Evolutionary conservation across 2,329 filamentous ascomycete genomes (phyloP).

Genomic region (Fusarium sp.): DNA sequence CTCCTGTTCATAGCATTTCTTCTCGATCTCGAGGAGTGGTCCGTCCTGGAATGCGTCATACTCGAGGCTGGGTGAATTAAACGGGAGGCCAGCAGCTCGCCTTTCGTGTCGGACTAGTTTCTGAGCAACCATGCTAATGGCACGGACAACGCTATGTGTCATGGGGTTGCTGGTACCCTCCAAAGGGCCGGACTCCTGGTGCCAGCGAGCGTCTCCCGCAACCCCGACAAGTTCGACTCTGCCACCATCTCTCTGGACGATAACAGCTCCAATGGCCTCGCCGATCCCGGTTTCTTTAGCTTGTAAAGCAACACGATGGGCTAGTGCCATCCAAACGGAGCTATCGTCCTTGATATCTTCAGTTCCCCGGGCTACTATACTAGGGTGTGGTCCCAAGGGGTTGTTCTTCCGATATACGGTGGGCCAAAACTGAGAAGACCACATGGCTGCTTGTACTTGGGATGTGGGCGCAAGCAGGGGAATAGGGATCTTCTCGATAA

Average conservation of each 20-base stretch:
- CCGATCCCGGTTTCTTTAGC: conserved; percentile 70
- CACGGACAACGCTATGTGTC: conserved; percentile 81
- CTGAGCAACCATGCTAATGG: conserved; percentile 84
- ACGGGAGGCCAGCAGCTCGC: conserved; percentile 52
- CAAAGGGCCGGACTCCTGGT: conserved; percentile 61
- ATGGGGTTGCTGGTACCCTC: conserved; percentile 75
- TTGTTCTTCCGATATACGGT: conserved; percentile 89
- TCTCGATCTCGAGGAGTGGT: conserved; percentile 76
- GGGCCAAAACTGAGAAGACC: conserved; percentile 84
- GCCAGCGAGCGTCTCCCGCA: conserved; percentile 81
- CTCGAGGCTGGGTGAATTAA: conserved; percentile 58
- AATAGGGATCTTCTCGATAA: conserved; percentile 74
- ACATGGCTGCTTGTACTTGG: conserved; percentile 77
- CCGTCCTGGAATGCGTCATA: conserved; percentile 76
- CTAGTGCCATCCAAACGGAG: conserved; percentile 75
- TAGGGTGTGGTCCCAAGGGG: conserved; percentile 85
- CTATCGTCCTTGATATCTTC: conserved; percentile 75
- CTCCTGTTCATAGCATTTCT: conserved; percentile 70
- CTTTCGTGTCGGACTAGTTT: conserved; percentile 70
- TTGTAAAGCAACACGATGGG: conserved; percentile 71
- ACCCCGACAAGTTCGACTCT: conserved; percentile 74
- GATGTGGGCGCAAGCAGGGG: conserved; percentile 81
- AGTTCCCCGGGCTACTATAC: conserved; percentile 76
- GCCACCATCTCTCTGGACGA: conserved; percentile 72
- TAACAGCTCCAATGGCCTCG: conserved; percentile 78